Conservation (phyloP, 371 early-diverging fungal genomes). For the Zychaea mexicana region DNA sequence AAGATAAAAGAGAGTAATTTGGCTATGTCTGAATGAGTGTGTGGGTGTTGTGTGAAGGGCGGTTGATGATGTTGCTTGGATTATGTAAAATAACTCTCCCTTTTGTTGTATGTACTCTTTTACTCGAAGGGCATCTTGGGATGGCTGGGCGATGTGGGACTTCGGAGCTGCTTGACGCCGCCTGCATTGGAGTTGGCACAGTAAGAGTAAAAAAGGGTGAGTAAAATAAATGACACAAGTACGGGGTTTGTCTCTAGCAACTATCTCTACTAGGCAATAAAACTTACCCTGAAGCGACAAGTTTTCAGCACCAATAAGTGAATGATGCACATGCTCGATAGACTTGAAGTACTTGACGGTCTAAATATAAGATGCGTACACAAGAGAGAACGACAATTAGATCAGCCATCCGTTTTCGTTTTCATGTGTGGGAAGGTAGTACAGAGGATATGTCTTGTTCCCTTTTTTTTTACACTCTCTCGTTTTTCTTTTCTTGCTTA, state of each 20-base stretch:
- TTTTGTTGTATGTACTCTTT: not conserved
- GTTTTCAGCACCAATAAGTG: slow-evolving; percentile 80
- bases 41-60: too few relatives aligned
- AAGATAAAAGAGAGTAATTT: too few relatives aligned
- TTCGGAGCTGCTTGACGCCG: slow-evolving; percentile 22
- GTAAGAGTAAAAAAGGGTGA: not conserved
- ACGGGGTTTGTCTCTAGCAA: too few relatives aligned
- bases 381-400: not conserved
- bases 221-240: too few relatives aligned
- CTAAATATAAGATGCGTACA: slow-evolving; percentile 17
- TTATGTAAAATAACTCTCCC: not conserved
- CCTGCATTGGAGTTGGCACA: slow-evolving; percentile 31
- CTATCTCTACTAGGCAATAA: too few relatives aligned
- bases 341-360: slow-evolving; percentile 90
- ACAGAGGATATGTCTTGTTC: not conserved
- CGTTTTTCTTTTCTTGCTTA: slow-evolving; percentile 6
- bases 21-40: too few relatives aligned
- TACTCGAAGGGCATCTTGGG: slow-evolving; percentile 9
- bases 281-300: slow-evolving; percentile 63
- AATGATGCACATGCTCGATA: slow-evolving; percentile 86
- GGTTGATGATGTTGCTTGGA: not conserved
- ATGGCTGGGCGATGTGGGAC: slow-evolving; percentile 4
- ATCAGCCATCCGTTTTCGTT: not conserved
- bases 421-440: slow-evolving; percentile 6
- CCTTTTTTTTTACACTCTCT: not conserved